Evolutionary conservation across 1,284 basidiomycete genomes (phyloP), one percentile per base, ranked within the genome.

Genomic region (Leucoagaricus sp.): DNA sequence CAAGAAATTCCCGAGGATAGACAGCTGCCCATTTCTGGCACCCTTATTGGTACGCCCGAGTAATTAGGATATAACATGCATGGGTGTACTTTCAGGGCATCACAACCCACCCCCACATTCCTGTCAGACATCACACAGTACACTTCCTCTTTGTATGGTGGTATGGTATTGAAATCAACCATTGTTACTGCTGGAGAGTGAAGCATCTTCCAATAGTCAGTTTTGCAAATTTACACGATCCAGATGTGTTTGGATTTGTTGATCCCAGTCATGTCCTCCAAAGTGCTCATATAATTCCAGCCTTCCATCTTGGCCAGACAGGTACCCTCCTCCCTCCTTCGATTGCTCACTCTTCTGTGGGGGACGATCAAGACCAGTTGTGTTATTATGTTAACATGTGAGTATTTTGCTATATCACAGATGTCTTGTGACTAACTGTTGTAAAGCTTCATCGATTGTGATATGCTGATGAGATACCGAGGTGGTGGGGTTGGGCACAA

Each of bases 141-240:
- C 65, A 75, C 10, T 64, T 76, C 38, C 59, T 75, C 2, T 75
- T 65, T 66, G 71, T 76, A 0, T 62, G 71, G 2, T 75, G 73
- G 73, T 70, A 67, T 47, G 64, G 64, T 0, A 40, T 38, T 3
- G 65, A 70, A n/a, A 19, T 59, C 4, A 44, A 34, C 2, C 31
- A 57, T 7, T 13, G n/a, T 4, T 53, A 38, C 25, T 67, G 70
- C 8, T 65, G 6, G 8, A n/a, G 36, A 8, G 15, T 4, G 4
- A 38, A 38, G 13, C 6, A n/a, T 8, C 36, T 38, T 9, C 36
- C 36, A 8, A 8, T 8, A 13, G 8, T 38, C 36, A 4, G 4
- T 5, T 38, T 38, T 38, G 6, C 7, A 7, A 12, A 33, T 33
- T 10, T n/a, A 38, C 4, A 9, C 15, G 13, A 38, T 38, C n/a